Percentiles rank a stretch among this genome's conserved stretches.
Evolutionary conservation across 306 rosid species (phyloP).

Genomic region (Vigna hirtella): DNA sequence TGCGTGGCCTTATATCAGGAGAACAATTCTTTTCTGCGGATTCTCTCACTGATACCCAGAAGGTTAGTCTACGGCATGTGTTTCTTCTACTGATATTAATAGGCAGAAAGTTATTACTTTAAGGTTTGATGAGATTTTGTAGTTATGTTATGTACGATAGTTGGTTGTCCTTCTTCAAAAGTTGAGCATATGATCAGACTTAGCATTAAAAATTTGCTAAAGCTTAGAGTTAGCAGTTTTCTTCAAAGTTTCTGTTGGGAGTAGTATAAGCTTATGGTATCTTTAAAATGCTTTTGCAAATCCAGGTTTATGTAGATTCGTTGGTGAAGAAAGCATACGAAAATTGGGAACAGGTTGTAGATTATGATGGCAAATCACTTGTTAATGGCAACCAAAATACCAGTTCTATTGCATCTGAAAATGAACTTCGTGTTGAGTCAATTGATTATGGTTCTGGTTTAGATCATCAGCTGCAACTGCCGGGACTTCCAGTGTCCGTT

Average conservation of each 20-base stretch:
- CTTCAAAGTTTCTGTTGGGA: constrained; percentile 29
- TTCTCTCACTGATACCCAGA: constrained; percentile 87
- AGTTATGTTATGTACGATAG: constrained; percentile 28
- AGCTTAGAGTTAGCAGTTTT: constrained; percentile 30
- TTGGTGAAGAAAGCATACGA: constrained; percentile 96
- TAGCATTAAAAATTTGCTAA: constrained; percentile 29
- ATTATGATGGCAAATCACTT: constrained; percentile 92
- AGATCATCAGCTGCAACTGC: constrained; percentile 63
- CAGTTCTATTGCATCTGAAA: constrained; percentile 54
- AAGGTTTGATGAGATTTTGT: constrained; percentile 25
- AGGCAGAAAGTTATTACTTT: not conserved
- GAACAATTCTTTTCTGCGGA: constrained; percentile 85
- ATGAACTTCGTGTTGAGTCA: constrained; percentile 60
- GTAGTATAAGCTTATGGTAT: constrained; percentile 35
- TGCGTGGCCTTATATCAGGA: constrained; percentile 84
- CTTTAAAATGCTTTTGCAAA: constrained; percentile 45
- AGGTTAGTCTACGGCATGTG: constrained; percentile 59
- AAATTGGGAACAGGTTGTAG: constrained; percentile 87
- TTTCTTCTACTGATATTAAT: constrained; percentile 12
- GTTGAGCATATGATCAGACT: constrained; percentile 17
- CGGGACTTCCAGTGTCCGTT: constrained; percentile 52
- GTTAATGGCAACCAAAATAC: constrained; percentile 57
- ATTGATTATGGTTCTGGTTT: constrained; percentile 56
- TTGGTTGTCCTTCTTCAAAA: constrained; percentile 11
- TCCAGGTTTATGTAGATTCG: constrained; percentile 89